Evolutionary conservation across 352 stramenopile species (phyloP).

Genomic region (Phytopythium vexans): DNA sequence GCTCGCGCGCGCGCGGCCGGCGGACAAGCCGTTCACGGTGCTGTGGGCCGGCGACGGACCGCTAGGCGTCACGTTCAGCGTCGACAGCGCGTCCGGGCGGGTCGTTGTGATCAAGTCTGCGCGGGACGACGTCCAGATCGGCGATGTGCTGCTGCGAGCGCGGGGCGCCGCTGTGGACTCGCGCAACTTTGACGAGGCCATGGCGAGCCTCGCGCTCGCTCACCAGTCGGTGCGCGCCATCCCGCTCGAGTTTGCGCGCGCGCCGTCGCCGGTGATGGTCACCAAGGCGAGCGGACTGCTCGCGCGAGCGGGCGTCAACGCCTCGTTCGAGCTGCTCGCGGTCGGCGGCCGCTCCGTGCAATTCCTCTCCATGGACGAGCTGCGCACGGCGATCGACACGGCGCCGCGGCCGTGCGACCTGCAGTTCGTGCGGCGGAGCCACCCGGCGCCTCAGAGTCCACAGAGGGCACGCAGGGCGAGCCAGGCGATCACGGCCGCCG

Average conservation of each 20-base stretch:
- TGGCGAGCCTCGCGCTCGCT: slow-evolving; percentile 48
- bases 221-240: slow-evolving; percentile 44
- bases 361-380: slow-evolving; percentile 64
- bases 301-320: slow-evolving; percentile 45
- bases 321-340: slow-evolving; percentile 59
- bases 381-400: slow-evolving; percentile 53
- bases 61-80: slow-evolving; percentile 70
- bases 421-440: slow-evolving; percentile 57
- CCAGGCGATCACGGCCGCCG: slow-evolving; percentile 18
- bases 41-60: slow-evolving; percentile 37
- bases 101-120: slow-evolving; percentile 65
- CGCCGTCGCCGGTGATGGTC: slow-evolving; percentile 43
- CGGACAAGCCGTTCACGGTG: slow-evolving; percentile 12
- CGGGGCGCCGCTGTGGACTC: slow-evolving; percentile 40
- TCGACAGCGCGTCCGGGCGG: slow-evolving; percentile 63
- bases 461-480: slow-evolving; percentile 19
- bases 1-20: not conserved
- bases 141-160: slow-evolving; percentile 55
- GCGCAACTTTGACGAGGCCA: slow-evolving; percentile 46
- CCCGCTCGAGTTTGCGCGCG: slow-evolving; percentile 51
- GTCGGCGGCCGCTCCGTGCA: slow-evolving; percentile 50
- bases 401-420: slow-evolving; percentile 55
- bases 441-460: slow-evolving; percentile 30
- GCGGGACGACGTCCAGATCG: slow-evolving; percentile 45
- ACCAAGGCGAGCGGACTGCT: slow-evolving; percentile 40